Evolutionary conservation across 2,329 filamentous ascomycete genomes (phyloP), one percentile per base, ranked within the genome.

Genomic region (Fusarium siculi): DNA sequence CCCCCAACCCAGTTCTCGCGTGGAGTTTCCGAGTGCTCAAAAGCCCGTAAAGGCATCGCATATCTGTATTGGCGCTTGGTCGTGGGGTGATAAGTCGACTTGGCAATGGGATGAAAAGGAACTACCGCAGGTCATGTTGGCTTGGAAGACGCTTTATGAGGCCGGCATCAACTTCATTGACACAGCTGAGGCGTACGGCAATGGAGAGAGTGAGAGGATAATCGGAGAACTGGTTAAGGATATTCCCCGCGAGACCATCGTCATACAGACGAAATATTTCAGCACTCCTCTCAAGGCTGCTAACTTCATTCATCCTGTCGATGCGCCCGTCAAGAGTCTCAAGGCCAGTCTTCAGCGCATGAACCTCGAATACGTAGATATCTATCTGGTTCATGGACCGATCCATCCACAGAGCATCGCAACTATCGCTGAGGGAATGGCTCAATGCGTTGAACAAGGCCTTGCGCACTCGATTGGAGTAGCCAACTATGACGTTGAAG

Each of bases 141-240:
- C 67, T 4, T 70, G 64, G 67, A 63, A 68, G 16, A 54, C 57
- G 2, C 46, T 70, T 2, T 68, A 52, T 3, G 58, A 68, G 14
- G 65, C 58, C 0, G 65, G 58, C 3, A 68, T 70, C 14, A 68
- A 70, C 9, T 70, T 70, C 12, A 68, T 70, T 5, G 64, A 68
- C 5, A 70, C 67, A 0, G 65, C 67, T 9, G 58, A 68, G 3
- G 19, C 64, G 0, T 68, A 68, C 1, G 64, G 67, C 0, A 30
- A 36, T 3, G 67, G 67, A 7, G 65, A 70, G 9, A 70, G 65
- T 5, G 67, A 70, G 9, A 37, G 42, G 5, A 68, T 68, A 9
- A 23, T 70, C 0, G 67, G 67, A 0, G 54, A 68, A 11, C 43
- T 70, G 0, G 37, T 70, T 2, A 34, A 59, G 5, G 42, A 43